These are phyloP conservation scores for Talaromyces sp. DNA, from an alignment of 2,329 filamentous ascomycete species.

Conservation along the genomic window DNA sequence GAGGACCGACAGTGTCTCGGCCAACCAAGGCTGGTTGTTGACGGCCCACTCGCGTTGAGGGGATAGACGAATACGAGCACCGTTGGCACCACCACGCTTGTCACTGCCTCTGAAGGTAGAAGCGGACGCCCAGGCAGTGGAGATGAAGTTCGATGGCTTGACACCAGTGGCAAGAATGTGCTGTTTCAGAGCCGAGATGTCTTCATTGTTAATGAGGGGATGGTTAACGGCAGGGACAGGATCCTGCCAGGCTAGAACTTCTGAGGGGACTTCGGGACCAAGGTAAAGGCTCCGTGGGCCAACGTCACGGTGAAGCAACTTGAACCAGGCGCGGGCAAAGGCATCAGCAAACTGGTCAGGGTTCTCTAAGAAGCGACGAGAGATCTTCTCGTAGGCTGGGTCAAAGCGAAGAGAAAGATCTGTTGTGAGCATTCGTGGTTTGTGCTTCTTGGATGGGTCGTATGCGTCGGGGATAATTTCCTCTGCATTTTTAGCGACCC, in stretches of 20 bases:
- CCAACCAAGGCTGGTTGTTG: slow-evolving; percentile 66
- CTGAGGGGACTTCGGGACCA: slow-evolving; percentile 66
- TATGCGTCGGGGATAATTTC: slow-evolving; percentile 66
- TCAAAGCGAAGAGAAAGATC: slow-evolving; percentile 69
- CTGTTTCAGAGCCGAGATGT: slow-evolving; percentile 63
- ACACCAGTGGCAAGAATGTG: slow-evolving; percentile 61
- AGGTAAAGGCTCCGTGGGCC: slow-evolving; percentile 66
- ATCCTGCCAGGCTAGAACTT: slow-evolving; percentile 70
- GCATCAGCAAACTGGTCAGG: slow-evolving; percentile 63
- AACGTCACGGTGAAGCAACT: slow-evolving; percentile 75
- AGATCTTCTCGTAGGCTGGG: slow-evolving; percentile 69
- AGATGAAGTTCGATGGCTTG: slow-evolving; percentile 57
- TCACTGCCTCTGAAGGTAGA: slow-evolving; percentile 69
- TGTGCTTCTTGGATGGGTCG: slow-evolving; percentile 65
- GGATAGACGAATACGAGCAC: slow-evolving; percentile 67
- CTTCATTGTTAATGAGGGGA: slow-evolving; percentile 56
- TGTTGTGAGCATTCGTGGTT: slow-evolving; percentile 70
- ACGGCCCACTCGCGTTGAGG: slow-evolving; percentile 68
- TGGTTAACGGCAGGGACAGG: slow-evolving; percentile 59
- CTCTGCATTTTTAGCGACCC: slow-evolving; percentile 65
- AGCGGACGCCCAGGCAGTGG: slow-evolving; percentile 63
- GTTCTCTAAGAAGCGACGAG: slow-evolving; percentile 63
- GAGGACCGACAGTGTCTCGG: slow-evolving; percentile 56
- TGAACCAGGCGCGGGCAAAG: slow-evolving; percentile 74
- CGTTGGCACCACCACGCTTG: slow-evolving; percentile 79